Evolutionary conservation across 2,329 filamentous ascomycete genomes (phyloP).

Genomic region (Botrytis deweyae): DNA sequence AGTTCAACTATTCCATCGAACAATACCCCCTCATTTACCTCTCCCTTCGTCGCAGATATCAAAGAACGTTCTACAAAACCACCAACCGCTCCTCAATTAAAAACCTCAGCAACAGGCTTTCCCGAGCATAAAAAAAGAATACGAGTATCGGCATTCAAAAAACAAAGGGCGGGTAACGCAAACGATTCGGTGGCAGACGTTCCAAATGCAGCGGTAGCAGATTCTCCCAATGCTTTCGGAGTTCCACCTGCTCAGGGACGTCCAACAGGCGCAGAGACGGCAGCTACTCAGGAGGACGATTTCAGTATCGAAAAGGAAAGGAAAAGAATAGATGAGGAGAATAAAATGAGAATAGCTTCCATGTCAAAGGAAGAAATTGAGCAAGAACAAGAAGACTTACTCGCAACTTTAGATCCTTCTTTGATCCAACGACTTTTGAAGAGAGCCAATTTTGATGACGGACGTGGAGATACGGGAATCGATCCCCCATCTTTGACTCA

Average conservation of each 20-base stretch:
- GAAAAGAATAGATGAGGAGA: conserved; percentile 77
- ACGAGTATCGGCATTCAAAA: conserved; percentile 76
- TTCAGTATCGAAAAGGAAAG: conserved; percentile 57
- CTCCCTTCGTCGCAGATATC: conserved; percentile 66
- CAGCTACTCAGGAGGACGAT: conserved; percentile 30
- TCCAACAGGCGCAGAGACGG: conserved; percentile 27
- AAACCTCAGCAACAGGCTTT: conserved; percentile 67
- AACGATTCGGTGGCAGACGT: conserved; percentile 22
- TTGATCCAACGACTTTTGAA: conserved; percentile 72
- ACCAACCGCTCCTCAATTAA: conserved; percentile 60
- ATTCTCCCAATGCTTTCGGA: conserved; percentile 29
- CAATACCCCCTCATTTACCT: conserved; percentile 35
- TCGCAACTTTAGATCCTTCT: conserved; percentile 71
- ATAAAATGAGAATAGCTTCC: conserved; percentile 65
- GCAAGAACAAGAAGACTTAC: conserved; percentile 75
- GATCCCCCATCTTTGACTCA: conserved; percentile 23
- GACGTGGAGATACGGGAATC: conserved; percentile 38
- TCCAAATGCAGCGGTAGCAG: conserved; percentile 22
- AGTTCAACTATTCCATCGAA: conserved; percentile 30
- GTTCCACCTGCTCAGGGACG: conserved; percentile 23
- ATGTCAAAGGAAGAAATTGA: conserved; percentile 86
- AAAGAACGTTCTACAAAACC: conserved; percentile 71
- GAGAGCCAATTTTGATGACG: conserved; percentile 39
- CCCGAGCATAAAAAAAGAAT: conserved; percentile 82
- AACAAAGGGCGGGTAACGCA: conserved; percentile 48